These are phyloP conservation scores for Myxozyma udenii DNA, from an alignment of 805 yeast species.

Conservation along the genomic window DNA sequence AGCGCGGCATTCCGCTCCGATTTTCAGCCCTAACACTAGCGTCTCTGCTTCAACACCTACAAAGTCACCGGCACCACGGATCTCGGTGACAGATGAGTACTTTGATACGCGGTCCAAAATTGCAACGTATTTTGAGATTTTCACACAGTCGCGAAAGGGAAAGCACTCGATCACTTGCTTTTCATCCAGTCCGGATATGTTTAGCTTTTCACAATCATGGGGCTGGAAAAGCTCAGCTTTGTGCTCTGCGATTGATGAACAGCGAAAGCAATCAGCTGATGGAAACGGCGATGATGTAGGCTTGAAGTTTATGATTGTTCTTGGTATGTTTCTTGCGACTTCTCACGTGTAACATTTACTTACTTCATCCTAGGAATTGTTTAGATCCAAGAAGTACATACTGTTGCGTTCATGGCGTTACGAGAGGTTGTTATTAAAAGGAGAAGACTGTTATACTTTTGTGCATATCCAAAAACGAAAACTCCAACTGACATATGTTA, in stretches of 20 bases:
- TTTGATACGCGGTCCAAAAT: conserved; percentile 49
- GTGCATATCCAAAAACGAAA: too few species aligned
- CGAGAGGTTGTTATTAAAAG: too few species aligned
- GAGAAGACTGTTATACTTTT: too few species aligned
- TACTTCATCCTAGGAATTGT: conserved; percentile 3
- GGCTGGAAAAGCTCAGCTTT: conserved; percentile 59
- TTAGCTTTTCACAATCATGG: conserved; percentile 54
- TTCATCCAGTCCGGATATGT: conserved; percentile 53
- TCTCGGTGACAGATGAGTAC: too few species aligned
- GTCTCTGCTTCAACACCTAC: neutral
- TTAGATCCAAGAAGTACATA: neutral
- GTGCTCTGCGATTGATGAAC: conserved; percentile 50
- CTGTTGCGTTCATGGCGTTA: too few species aligned
- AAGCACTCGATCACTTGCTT: conserved; percentile 51
- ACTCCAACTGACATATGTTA: neutral
- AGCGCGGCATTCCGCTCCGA: neutral
- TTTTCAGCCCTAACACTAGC: neutral
- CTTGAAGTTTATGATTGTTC: conserved; percentile 18
- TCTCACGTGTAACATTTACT: neutral
- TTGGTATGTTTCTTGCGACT: conserved; percentile 8
- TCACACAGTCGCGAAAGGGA: conserved; percentile 50
- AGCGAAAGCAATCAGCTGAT: neutral
- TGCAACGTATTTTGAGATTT: conserved; percentile 52
- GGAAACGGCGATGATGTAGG: conserved; percentile 5
- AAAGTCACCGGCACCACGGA: neutral